phyloP scores from a whole-genome alignment of 805 yeast genomes.

The Wickerhamomyces ciferrii region DNA sequence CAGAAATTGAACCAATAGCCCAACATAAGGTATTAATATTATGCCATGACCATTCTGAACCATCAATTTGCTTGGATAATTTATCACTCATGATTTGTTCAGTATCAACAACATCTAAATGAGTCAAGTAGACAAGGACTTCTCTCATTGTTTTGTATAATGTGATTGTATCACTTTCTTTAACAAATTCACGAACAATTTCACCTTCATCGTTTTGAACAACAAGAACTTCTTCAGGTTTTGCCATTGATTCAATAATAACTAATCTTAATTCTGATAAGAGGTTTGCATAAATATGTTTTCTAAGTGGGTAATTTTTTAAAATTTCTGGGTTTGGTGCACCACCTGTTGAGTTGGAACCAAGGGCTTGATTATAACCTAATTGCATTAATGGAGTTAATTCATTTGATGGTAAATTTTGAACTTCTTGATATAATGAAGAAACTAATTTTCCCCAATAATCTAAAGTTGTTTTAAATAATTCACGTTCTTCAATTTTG shows the following conservation, averaged over 20 bases:
- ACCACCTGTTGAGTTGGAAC: constrained; percentile 53
- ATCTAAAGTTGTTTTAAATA: constrained; percentile 92
- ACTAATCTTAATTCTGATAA: constrained; percentile 83
- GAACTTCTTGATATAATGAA: constrained; percentile 80
- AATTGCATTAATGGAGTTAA: constrained; percentile 75
- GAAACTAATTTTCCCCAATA: constrained; percentile 90
- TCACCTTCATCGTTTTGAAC: constrained; percentile 99
- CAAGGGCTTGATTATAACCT: constrained; percentile 31
- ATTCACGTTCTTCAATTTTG: constrained; percentile 89
- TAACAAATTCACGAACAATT: constrained; percentile 94
- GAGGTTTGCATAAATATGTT: constrained; percentile 74
- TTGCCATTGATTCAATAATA: constrained; percentile 95
- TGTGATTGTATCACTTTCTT: constrained; percentile 95
- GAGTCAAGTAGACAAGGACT: constrained; percentile 91
- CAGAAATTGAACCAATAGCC: constrained; percentile 99
- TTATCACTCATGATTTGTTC: constrained; percentile 91
- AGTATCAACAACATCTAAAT: constrained; percentile 89
- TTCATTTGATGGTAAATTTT: constrained; percentile 67
- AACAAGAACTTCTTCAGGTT: constrained; percentile 96
- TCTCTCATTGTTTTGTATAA: constrained; percentile 94
- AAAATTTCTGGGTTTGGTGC: constrained; percentile 81
- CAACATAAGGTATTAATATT: constrained; percentile 95
- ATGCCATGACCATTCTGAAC: constrained; percentile 99
- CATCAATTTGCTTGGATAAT: constrained; percentile 89
- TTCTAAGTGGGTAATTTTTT: constrained; percentile 77